Evolutionary conservation across 2,329 filamentous ascomycete genomes (phyloP).

Genomic region (Alternaria sp.): DNA sequence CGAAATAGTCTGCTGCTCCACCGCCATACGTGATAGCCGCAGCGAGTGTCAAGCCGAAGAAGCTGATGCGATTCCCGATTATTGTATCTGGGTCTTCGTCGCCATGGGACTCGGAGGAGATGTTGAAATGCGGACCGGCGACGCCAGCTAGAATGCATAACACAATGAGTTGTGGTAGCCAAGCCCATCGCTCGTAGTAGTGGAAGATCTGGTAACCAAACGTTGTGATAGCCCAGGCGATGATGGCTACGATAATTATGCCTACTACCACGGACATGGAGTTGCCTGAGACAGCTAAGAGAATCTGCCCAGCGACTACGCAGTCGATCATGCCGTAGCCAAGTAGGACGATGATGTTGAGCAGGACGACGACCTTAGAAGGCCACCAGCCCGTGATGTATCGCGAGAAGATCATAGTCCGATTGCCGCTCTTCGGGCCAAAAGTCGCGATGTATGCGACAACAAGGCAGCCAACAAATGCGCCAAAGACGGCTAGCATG

Average conservation of each 20-base stretch:
- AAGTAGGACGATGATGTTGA: slow-evolving; percentile 68
- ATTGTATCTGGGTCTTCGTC: slow-evolving; percentile 56
- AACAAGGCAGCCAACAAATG: slow-evolving; percentile 60
- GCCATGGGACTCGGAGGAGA: slow-evolving; percentile 58
- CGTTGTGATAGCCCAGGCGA: slow-evolving; percentile 68
- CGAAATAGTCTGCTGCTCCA: slow-evolving; percentile 70
- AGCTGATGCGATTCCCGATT: slow-evolving; percentile 66
- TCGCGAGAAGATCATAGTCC: slow-evolving; percentile 63
- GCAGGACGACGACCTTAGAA: slow-evolving; percentile 66
- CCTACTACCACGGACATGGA: slow-evolving; percentile 69
- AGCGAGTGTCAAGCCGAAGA: slow-evolving; percentile 72
- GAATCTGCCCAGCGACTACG: slow-evolving; percentile 71
- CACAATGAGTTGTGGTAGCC: slow-evolving; percentile 67
- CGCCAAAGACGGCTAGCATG: slow-evolving; percentile 64
- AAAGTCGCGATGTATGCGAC: slow-evolving; percentile 68
- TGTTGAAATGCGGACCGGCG: slow-evolving; percentile 66
- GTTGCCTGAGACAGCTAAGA: slow-evolving; percentile 68
- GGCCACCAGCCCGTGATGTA: slow-evolving; percentile 72
- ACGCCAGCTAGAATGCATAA: slow-evolving; percentile 67
- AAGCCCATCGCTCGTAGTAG: slow-evolving; percentile 71
- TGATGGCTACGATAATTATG: slow-evolving; percentile 68
- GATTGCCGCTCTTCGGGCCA: slow-evolving; percentile 66
- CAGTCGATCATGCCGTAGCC: slow-evolving; percentile 69
- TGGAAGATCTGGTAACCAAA: slow-evolving; percentile 74
- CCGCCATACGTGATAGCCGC: slow-evolving; percentile 69